Conservation (phyloP, 73 alveolate genomes). For the Blepharisma japonicum region DNA sequence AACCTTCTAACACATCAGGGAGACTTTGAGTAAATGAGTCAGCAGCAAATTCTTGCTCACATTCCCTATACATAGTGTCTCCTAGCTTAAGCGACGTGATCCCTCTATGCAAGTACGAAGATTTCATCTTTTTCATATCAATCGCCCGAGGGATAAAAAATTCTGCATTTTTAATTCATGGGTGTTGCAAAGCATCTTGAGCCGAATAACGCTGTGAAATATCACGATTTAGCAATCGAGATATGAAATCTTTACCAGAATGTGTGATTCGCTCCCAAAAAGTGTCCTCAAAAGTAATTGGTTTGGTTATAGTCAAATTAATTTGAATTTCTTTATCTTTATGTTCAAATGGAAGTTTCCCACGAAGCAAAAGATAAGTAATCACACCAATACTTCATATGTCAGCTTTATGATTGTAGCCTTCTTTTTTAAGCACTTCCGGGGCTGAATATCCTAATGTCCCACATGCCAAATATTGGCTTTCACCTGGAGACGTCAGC, state of each 20-base stretch:
- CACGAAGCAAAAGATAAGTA: slow-evolving; percentile 43
- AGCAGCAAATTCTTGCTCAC: too few relatives aligned
- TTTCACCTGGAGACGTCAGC: slow-evolving; percentile 1
- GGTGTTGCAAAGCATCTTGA: slow-evolving; percentile 10
- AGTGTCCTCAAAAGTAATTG: neutral
- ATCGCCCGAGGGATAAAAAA: too few relatives aligned
- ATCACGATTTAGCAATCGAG: neutral
- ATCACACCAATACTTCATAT: slow-evolving; percentile 49
- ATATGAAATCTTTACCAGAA: neutral
- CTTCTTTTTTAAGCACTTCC: slow-evolving; percentile 29
- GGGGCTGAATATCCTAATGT: slow-evolving; percentile 33
- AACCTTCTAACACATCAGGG: too few relatives aligned
- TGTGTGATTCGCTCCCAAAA: slow-evolving; percentile 1
- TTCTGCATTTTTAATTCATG: neutral
- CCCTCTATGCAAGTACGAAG: too few relatives aligned
- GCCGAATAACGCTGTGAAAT: neutral
- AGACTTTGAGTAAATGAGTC: too few relatives aligned
- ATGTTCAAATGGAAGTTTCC: slow-evolving; percentile 47
- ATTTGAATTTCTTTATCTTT: slow-evolving; percentile 7
- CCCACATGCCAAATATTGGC: slow-evolving; percentile 36
- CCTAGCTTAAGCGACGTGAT: too few relatives aligned
- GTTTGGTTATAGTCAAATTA: neutral
- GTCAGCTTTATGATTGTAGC: slow-evolving; percentile 46
- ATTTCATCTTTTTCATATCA: too few relatives aligned
- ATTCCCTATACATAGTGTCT: too few relatives aligned